Conservation (phyloP, 495 filamentous ascomycete genomes). For the Lophiostoma macrostomum region DNA sequence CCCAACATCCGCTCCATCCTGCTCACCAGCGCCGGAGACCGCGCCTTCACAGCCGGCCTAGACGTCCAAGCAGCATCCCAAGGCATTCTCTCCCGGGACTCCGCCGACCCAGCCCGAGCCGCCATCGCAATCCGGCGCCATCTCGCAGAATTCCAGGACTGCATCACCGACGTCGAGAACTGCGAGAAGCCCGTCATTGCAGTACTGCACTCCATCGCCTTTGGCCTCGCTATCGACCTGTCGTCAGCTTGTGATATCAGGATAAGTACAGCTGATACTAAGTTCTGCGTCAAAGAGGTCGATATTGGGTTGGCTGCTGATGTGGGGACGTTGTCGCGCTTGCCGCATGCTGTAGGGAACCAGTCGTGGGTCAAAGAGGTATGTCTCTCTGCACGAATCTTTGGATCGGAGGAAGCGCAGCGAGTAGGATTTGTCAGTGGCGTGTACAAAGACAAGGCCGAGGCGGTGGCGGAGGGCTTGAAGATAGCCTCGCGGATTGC, state of each 20-base stretch:
- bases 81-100: slow-evolving; percentile 14
- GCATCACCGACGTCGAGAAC: slow-evolving; percentile 69
- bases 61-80: slow-evolving; percentile 56
- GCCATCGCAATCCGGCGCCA: slow-evolving; percentile 63
- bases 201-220: slow-evolving; percentile 74
- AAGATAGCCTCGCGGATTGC: slow-evolving; percentile 67
- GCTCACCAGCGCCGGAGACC: slow-evolving; percentile 76
- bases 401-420: slow-evolving; percentile 74
- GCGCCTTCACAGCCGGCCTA: slow-evolving; percentile 80
- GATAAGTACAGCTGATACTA: slow-evolving; percentile 59
- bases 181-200: slow-evolving; percentile 93
- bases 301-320: slow-evolving; percentile 95
- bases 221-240: slow-evolving; percentile 85
- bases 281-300: slow-evolving; percentile 86
- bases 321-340: slow-evolving; percentile 78
- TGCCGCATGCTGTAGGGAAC: slow-evolving; percentile 79
- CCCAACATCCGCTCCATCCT: slow-evolving; percentile 73
- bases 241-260: slow-evolving; percentile 75
- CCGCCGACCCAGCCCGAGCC: slow-evolving; percentile 37
- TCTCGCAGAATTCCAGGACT: slow-evolving; percentile 73
- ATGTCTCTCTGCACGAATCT: slow-evolving; percentile 70
- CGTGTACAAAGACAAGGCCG: slow-evolving; percentile 52
- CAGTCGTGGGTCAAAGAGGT: slow-evolving; percentile 91
- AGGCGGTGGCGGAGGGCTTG: slow-evolving; percentile 47
- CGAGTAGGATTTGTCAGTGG: slow-evolving; percentile 78